Conservation (phyloP, 2,329 filamentous ascomycete species). For the Berkeleyomyces rouxiae region DNA sequence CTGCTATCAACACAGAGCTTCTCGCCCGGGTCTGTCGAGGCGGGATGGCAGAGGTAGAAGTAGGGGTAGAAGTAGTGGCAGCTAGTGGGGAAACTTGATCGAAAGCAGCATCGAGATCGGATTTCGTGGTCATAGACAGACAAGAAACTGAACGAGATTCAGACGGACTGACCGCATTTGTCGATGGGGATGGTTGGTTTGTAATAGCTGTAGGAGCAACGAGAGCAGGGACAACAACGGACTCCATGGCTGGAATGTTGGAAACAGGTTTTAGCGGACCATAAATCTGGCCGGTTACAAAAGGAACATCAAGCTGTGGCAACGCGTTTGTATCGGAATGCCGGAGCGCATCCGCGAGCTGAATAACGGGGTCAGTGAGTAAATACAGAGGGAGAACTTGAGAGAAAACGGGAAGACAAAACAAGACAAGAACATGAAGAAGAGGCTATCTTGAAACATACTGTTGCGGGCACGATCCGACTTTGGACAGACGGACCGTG, state of each 20-base stretch:
- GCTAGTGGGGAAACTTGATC: neutral
- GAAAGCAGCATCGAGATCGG: neutral
- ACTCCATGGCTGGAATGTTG: conserved; percentile 5
- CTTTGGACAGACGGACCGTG: conserved; percentile 32
- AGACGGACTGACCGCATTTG: neutral
- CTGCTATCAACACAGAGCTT: neutral
- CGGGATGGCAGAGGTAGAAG: neutral
- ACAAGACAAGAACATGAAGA: neutral
- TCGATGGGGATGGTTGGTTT: neutral
- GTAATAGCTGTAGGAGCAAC: neutral
- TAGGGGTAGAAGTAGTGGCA: neutral
- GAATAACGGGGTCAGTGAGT: neutral
- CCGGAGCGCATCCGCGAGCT: neutral
- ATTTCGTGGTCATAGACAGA: neutral
- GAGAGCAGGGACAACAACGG: neutral
- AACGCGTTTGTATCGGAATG: conserved; percentile 5
- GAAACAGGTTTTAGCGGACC: neutral
- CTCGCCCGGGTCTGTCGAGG: neutral
- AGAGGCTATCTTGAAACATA: neutral
- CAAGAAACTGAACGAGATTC: neutral
- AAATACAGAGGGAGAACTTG: conserved; percentile 1
- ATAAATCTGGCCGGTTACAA: neutral
- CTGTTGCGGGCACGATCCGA: conserved; percentile 32
- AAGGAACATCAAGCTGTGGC: neutral
- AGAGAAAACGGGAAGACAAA: neutral